These are phyloP conservation scores for Pythium brachiatum DNA, from an alignment of 352 stramenopile genomes.

Conservation along the genomic window DNA sequence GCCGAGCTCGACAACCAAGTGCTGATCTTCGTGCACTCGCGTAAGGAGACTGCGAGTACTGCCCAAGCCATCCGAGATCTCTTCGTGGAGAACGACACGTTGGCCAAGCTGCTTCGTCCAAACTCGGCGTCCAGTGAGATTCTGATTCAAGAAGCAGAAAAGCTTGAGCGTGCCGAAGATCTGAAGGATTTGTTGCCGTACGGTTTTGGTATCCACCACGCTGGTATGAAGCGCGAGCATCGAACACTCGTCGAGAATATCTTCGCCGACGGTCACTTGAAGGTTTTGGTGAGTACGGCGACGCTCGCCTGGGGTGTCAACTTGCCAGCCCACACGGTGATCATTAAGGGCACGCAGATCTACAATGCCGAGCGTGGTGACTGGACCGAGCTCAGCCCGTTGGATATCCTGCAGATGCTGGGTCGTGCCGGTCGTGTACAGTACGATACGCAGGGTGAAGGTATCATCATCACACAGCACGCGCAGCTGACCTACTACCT, in stretches of 20 bases:
- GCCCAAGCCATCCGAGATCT: conserved; percentile 96
- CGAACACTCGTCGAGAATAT: conserved; percentile 98
- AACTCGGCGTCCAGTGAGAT: conserved; percentile 90
- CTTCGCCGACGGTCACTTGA: conserved; percentile 96
- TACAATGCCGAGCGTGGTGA: conserved; percentile 98
- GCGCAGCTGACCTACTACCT: conserved; percentile 99
- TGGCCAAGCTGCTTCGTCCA: conserved; percentile 89
- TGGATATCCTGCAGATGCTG: conserved; percentile 99
- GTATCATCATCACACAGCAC: conserved; percentile 99
- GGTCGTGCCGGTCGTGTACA: conserved; percentile 97
- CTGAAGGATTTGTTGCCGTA: conserved; percentile 98
- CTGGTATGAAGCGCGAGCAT: conserved; percentile 96
- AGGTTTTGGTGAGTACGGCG: conserved; percentile 97
- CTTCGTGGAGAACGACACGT: conserved; percentile 94
- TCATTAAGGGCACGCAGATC: conserved; percentile 99
- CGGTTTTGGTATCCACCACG: conserved; percentile 99
- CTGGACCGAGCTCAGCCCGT: conserved; percentile 97
- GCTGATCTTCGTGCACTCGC: conserved; percentile 99
- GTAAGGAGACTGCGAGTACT: conserved; percentile 97
- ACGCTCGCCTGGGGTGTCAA: conserved; percentile 99
- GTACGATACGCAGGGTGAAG: conserved; percentile 97
- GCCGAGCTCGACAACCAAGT: conserved; percentile 96
- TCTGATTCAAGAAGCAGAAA: conserved; percentile 91
- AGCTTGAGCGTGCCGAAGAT: conserved; percentile 94
- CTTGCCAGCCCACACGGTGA: conserved; percentile 98